Evolutionary conservation across 305 asterid genomes (phyloP), one percentile per base, ranked within the genome.

Genomic region (Nicotiana rustica): DNA sequence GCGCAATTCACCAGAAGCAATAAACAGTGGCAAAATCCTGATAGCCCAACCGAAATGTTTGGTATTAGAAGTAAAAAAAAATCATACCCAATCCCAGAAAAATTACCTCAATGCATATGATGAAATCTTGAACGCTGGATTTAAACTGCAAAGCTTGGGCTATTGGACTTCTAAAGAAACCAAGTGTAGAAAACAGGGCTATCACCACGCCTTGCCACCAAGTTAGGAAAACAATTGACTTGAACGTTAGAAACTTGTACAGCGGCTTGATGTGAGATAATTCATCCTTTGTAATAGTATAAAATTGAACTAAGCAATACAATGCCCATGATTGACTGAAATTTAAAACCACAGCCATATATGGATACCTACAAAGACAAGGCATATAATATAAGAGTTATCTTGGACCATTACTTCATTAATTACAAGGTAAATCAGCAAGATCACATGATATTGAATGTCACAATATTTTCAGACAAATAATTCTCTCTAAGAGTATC

Each of bases 151-250:
- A 84, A 9, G 97, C 93, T 90, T 96, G 94, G 77, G 98, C 97
- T 82, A 94, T 86, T 77, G 97, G 98, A 83, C 98, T 93, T 92
- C 88, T 86, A 69, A 96, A 73, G 77, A 96, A 90, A 85, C 97
- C 98, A 85, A 93, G 77, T 59, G 97, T 86, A 84, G 90, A 92
- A 66, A 91, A 87, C 82, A 95, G 92, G 88, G 98, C 97, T 87
- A 96, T 96, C 55, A 93, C 92, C 84, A 96, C 89, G 85, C 99
- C 99, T 93, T 96, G 98, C 99, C 99, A 94, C 99, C 99, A 96
- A 80, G 99, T 96, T 85, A 96, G 89, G 90, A 96, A 96, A 87
- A 96, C 98, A 70, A 96, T 96, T 35, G 99, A 96, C 94, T 96
- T 96, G 88, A 96, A 96, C 17, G 95, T 96, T 91, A 94, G 84